Conservation (phyloP, 2,329 filamentous ascomycete genomes). For the Fusarium sp. region DNA sequence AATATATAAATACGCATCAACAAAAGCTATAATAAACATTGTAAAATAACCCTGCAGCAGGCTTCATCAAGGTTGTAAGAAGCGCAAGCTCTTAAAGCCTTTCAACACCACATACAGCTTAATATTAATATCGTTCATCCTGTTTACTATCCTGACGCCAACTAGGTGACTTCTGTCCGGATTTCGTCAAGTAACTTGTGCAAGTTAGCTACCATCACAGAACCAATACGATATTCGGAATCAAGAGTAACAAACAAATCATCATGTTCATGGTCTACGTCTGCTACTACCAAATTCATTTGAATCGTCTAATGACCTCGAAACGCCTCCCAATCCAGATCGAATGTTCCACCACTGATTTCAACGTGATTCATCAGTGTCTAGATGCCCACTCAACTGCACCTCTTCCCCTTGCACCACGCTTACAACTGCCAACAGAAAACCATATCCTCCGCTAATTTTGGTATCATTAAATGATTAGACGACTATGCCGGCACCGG, state of each 20-base stretch:
- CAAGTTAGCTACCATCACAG: neutral
- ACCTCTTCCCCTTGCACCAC: constrained; percentile 12
- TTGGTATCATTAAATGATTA: constrained; percentile 48
- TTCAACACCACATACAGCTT: neutral
- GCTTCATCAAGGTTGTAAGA: neutral
- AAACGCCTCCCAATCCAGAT: constrained; percentile 53
- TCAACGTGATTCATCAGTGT: constrained; percentile 39
- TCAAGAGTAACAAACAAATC: constrained; percentile 38
- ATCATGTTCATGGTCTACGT: constrained; percentile 50
- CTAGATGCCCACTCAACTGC: constrained; percentile 28
- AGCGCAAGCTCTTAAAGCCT: neutral
- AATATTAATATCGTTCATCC: neutral
- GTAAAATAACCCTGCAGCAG: neutral
- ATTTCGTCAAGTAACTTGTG: neutral
- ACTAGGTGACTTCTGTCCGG: neutral
- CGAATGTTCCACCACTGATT: constrained; percentile 45
- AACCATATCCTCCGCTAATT: constrained; percentile 30
- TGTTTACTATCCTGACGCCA: neutral
- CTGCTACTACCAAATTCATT: constrained; percentile 50
- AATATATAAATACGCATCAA: neutral
- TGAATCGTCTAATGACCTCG: constrained; percentile 54
- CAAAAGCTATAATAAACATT: neutral
- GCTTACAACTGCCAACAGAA: constrained; percentile 20
- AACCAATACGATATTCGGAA: neutral
- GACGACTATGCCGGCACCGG: constrained; percentile 27